A percentile compares a stretch with the other conserved stretches of the same genome.
phyloP scores from a whole-genome alignment of 306 rosid species.

The Cajanus cajan region DNA sequence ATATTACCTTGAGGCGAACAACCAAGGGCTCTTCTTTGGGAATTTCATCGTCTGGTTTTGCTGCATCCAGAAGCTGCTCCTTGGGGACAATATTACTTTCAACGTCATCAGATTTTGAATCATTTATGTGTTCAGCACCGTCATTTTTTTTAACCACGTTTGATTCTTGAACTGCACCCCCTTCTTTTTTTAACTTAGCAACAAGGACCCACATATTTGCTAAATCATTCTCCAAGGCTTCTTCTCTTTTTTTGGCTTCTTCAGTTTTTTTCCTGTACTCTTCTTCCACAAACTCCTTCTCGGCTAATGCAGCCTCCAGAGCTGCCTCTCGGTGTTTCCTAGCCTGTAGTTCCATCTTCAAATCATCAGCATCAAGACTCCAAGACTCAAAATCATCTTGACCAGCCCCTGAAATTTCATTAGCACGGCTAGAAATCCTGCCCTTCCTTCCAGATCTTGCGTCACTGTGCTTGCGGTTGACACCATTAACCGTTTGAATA shows the following conservation, averaged over 20 bases:
- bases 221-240: slow-evolving; percentile 92
- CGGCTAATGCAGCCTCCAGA: slow-evolving; percentile 89
- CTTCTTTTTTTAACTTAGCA: slow-evolving; percentile 94
- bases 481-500: slow-evolving; percentile 56
- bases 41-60: slow-evolving; percentile 54
- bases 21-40: slow-evolving; percentile 79
- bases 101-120: slow-evolving; percentile 36
- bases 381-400: slow-evolving; percentile 74
- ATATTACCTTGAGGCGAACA: slow-evolving; percentile 85
- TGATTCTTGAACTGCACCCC: slow-evolving; percentile 61
- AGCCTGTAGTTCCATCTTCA: slow-evolving; percentile 86
- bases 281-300: slow-evolving; percentile 82
- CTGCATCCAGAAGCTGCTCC: slow-evolving; percentile 55
- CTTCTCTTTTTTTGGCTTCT: slow-evolving; percentile 92
- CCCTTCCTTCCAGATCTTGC: slow-evolving; percentile 81
- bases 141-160: slow-evolving; percentile 55
- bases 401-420: slow-evolving; percentile 56
- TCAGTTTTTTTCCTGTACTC: slow-evolving; percentile 80
- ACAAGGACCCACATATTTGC: slow-evolving; percentile 99
- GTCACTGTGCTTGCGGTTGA: slow-evolving; percentile 71
- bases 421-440: slow-evolving; percentile 60
- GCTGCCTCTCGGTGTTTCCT: slow-evolving; percentile 95
- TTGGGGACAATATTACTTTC: slow-evolving; percentile 36
- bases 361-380: slow-evolving; percentile 78
- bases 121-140: slow-evolving; percentile 44